A percentile compares a stretch with the other conserved stretches of the same genome.
Conservation (phyloP, 1,139 yeast species). For the Entelexis sorbosivorans region DNA sequence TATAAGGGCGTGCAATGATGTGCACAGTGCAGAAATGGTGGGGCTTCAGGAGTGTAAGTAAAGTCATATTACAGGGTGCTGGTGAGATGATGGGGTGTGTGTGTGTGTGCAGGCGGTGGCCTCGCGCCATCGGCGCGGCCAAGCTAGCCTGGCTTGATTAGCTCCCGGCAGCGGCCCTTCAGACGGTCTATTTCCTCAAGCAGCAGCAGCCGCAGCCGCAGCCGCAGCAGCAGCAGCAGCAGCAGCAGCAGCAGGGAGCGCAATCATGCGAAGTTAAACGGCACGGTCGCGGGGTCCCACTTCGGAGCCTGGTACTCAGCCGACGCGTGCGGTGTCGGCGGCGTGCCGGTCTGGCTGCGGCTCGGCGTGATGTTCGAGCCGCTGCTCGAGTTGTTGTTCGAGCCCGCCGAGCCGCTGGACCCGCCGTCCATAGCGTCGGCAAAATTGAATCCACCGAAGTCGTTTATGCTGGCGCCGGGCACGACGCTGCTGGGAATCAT, state of each 20-base stretch:
- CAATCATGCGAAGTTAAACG: slow-evolving; percentile 7
- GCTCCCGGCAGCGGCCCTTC: neutral
- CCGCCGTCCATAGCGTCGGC: slow-evolving; percentile 9
- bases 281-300: slow-evolving; percentile 10
- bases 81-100: neutral
- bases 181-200: neutral
- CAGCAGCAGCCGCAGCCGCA: too few species aligned
- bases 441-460: slow-evolving; percentile 14
- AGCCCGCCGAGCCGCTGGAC: slow-evolving; percentile 13
- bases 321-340: slow-evolving; percentile 23
- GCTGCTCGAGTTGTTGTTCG: slow-evolving; percentile 12
- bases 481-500: slow-evolving; percentile 6
- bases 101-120: neutral
- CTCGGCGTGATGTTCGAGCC: slow-evolving; percentile 18
- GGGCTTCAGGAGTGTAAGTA: neutral
- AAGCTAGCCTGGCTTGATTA: neutral
- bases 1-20: neutral
- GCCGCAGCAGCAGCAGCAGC: too few species aligned
- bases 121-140: neutral
- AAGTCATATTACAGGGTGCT: neutral
- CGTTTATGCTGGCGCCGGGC: slow-evolving; percentile 1
- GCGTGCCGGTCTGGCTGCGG: slow-evolving; percentile 23
- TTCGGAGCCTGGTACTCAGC: slow-evolving; percentile 7
- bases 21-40: slow-evolving; percentile 1
- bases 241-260: too few species aligned